Evolutionary conservation across 352 stramenopile genomes (phyloP).

Genomic region (Hyaloperonospora brassicae): DNA sequence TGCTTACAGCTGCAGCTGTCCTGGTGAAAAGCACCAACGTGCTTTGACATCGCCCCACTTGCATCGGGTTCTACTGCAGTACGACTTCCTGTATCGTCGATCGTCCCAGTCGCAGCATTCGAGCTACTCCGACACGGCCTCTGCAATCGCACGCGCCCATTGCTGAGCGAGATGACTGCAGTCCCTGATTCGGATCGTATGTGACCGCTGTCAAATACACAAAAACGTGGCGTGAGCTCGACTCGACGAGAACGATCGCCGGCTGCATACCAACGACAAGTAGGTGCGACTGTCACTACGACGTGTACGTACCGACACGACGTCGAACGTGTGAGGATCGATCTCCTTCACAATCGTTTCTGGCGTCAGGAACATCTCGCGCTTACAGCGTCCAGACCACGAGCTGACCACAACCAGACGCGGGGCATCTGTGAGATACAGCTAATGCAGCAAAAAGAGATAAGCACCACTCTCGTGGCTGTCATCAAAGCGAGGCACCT

Average conservation of each 20-base stretch:
- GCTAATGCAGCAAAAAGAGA: slow-evolving; percentile 16
- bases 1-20: slow-evolving; percentile 5
- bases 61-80: too few species aligned
- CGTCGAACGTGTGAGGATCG: slow-evolving; percentile 66
- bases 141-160: slow-evolving; percentile 46
- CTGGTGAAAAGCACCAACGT: not conserved
- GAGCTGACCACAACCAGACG: slow-evolving; percentile 61
- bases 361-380: slow-evolving; percentile 50
- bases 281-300: not conserved
- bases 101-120: not conserved
- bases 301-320: slow-evolving; percentile 51
- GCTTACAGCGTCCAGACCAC: slow-evolving; percentile 66
- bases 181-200: slow-evolving; percentile 57
- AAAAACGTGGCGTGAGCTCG: slow-evolving; percentile 1
- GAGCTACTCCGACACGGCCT: slow-evolving; percentile 27
- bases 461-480: slow-evolving; percentile 1
- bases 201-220: slow-evolving; percentile 30
- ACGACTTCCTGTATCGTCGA: too few species aligned
- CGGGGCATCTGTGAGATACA: slow-evolving; percentile 65
- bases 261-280: not conserved
- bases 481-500: slow-evolving; percentile 4
- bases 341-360: slow-evolving; percentile 65
- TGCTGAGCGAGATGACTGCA: slow-evolving; percentile 48
- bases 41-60: too few species aligned
- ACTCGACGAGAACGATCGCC: not conserved